Percentiles rank a stretch among this genome's conserved stretches.
Evolutionary conservation across 148 eudicot genomes (phyloP).

Genomic region (Persicaria tinctoria): DNA sequence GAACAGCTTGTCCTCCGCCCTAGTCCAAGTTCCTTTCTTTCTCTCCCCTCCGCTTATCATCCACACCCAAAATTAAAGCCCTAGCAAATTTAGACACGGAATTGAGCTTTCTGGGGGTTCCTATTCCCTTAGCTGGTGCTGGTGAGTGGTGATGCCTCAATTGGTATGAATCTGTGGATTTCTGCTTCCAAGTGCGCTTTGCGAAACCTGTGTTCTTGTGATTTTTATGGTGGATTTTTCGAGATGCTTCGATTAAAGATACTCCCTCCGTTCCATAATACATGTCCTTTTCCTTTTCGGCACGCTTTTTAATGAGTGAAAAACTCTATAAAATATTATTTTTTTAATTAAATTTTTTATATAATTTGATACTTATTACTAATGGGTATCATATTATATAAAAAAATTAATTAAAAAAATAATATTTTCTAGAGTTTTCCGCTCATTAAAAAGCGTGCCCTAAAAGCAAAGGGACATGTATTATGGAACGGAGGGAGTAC

Average conservation of each 20-base stretch:
- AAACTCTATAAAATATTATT: no score
- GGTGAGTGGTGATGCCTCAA: background rate
- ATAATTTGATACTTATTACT: no score
- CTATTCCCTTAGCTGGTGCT: background rate
- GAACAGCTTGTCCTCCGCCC: conserved; percentile 17
- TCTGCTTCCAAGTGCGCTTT: background rate
- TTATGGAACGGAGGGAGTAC: no score
- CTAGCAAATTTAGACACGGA: background rate
- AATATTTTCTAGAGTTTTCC: no score
- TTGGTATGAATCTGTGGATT: background rate
- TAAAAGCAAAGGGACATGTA: no score
- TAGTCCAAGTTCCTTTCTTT: conserved; percentile 3
- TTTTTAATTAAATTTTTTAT: no score
- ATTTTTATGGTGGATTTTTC: background rate
- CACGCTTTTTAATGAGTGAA: no score
- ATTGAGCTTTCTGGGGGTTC: background rate
- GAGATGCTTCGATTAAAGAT: background rate
- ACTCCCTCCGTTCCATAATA: no score
- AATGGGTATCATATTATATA: no score
- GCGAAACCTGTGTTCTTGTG: background rate
- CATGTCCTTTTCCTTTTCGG: no score
- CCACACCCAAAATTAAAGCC: background rate
- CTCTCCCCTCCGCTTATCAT: conserved; percentile 3
- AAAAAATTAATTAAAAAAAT: no score
- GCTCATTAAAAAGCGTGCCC: no score